Evolutionary conservation across 495 filamentous ascomycete genomes (phyloP), one percentile per base, ranked within the genome.

Genomic region (Rusavskia elegans): DNA sequence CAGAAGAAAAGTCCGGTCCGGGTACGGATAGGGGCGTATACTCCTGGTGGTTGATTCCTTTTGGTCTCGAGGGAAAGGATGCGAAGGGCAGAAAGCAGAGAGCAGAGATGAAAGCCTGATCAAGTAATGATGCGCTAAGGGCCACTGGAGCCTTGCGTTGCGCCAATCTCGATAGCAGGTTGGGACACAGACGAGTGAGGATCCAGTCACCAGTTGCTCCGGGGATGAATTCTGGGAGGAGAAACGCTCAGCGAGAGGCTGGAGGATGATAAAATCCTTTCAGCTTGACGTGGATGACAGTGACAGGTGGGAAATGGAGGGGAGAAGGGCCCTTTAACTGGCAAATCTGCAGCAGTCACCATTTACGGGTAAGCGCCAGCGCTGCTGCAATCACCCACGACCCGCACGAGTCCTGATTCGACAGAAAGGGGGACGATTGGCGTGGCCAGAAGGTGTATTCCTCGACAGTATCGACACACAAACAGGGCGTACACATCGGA

Each of bases 1-100:
- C 61, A 57, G 32, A 63, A 58, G 49, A 50, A 16, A 10, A 61
- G 56, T 57, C 57, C 20, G 53, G 48, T 54, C 60, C 60, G 60
- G 17, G 23, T 54, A 36, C 54, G 50, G 30, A 48, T 40, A 23
- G 51, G 8, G 3, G 23, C 48, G 16, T 38, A 11, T 35, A 14
- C 32, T 21, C 30, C 45, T n/a, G 19, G 38, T 17, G 45, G 27
- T 14, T 51, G 40, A 19, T 19, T 21, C 20, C n/a, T 42, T 19
- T 20, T 17, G 20, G n/a, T 7, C n/a, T 2, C 40, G 20, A 21
- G 40, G 40, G 14, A 46, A 29, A 8, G 20, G 13, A 29, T 17
- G 23, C 44, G 23, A 35, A 14, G 32, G 13, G 20, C n/a, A 27
- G 25, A 27, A 27, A 46, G 21, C 19, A 16, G 16, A 23, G 23